Percentiles rank a stretch among this genome's conserved stretches.
Evolutionary conservation across 2,329 filamentous ascomycete species (phyloP).

Genomic region (Phoma sp.): DNA sequence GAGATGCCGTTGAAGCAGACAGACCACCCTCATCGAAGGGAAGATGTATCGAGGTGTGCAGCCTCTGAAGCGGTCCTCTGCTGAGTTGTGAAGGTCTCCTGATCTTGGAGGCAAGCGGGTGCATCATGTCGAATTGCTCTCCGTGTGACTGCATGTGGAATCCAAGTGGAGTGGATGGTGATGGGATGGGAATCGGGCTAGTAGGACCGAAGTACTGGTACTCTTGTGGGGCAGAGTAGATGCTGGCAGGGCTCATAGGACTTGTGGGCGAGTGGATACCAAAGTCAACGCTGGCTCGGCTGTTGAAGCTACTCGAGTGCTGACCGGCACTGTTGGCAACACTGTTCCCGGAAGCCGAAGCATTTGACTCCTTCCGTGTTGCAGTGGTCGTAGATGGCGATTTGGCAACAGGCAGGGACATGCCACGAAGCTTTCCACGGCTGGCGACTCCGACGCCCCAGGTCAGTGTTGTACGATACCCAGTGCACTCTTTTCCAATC

Average conservation of each 20-base stretch:
- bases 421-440: conserved; percentile 88
- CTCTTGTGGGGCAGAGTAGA: conserved; percentile 45
- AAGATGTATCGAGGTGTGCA: conserved; percentile 50
- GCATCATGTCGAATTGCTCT: conserved; percentile 47
- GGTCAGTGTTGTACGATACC: conserved; percentile 95
- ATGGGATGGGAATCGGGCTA: conserved; percentile 50
- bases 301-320: conserved; percentile 34
- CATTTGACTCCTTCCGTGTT: conserved; percentile 38
- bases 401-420: conserved; percentile 72
- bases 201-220: conserved; percentile 46
- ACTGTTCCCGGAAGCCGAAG: conserved; percentile 26
- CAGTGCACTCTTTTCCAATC: conserved; percentile 88
- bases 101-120: conserved; percentile 45
- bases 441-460: conserved; percentile 97
- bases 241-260: conserved; percentile 41
- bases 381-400: conserved; percentile 39
- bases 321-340: conserved; percentile 28
- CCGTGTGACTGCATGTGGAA: conserved; percentile 47
- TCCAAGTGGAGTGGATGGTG: conserved; percentile 41
- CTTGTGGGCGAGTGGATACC: conserved; percentile 42
- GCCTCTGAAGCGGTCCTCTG: conserved; percentile 49
- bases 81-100: conserved; percentile 45
- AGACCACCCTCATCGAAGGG: conserved; percentile 51
- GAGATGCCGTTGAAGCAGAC: conserved; percentile 54
- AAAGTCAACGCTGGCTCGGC: conserved; percentile 44